A percentile compares a stretch with the other conserved stretches of the same genome.
phyloP scores from a whole-genome alignment of 2,329 filamentous ascomycete genomes.

The Penicillium sp. region DNA sequence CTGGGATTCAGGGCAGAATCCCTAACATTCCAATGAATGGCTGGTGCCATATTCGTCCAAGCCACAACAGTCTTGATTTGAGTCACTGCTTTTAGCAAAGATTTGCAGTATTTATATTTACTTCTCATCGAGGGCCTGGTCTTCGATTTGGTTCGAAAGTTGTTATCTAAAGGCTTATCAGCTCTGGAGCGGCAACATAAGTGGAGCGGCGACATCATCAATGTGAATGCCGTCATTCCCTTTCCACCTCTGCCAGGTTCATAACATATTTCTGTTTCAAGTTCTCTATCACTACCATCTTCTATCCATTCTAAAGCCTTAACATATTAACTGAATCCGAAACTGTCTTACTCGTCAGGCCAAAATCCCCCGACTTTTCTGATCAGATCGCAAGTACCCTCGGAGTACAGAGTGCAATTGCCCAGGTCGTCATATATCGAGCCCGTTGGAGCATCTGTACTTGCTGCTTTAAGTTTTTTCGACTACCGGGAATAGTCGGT shows the following conservation, averaged over 20 bases:
- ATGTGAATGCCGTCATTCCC: conserved; percentile 20
- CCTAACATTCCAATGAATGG: conserved; percentile 6
- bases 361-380: neutral
- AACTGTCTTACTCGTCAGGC: neutral
- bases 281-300: neutral
- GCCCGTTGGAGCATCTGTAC: neutral
- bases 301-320: neutral
- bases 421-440: neutral
- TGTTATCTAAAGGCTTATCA: conserved; percentile 19
- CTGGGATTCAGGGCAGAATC: neutral
- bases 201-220: conserved; percentile 28
- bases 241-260: conserved; percentile 4
- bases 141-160: neutral
- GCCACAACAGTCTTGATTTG: neutral
- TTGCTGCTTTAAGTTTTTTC: conserved; percentile 5
- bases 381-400: neutral
- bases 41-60: neutral
- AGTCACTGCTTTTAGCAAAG: neutral
- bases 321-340: neutral
- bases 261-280: neutral
- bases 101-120: neutral
- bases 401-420: neutral
- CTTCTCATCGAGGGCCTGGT: neutral
- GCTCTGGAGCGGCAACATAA: conserved; percentile 9
- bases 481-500: conserved; percentile 19